Base-by-base conservation (phyloP, 768 basidiomycete species). In the Dentipellis sp. region DNA sequence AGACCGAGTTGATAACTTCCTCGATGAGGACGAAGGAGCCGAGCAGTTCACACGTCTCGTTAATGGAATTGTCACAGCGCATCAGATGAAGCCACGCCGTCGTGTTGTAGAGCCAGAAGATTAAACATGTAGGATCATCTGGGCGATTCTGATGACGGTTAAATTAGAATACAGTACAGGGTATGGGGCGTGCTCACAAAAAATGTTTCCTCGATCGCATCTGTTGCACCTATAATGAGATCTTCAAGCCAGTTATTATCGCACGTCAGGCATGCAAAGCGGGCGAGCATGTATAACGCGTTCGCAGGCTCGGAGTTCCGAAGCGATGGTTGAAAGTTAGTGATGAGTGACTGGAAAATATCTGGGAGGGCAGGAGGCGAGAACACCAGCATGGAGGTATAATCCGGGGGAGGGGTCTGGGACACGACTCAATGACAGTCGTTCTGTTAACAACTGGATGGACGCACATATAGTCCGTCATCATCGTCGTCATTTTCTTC, bases 101-200 rank as follows among this genome's bases (percentile, higher is more conserved):
- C 17, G 83, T 79, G 68, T 99, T 99, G 71, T 93, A 91, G 48
- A 95, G 72, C 94, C 97, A 99, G 69, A 97, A 98, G 36, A 94
- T 79, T 22, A 95, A 77, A 65, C 82, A 84, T 4, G 90, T 83
- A 34, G 97, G 70, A 66, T 97, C 91, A 62, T 97, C 93, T 19
- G 88, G 78, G 59, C 81, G 83, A 64, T 73, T 83, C 94, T 97
- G 65, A n/a, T 17, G 55, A 56, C 54, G 19, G 63, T 54, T 56
- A 21, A 53, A 52, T 23, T 40, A 52, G 50, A 52, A 36, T 58
- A 39, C 42, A 19, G 54, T 10, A 50, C 40, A 17, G 16, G 7
- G 17, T 50, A 61, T 56, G 36, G 47, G 56, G 49, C 34, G 54
- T 21, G 75, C 94, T 74, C 67, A 95, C 97, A 66, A 94, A 94